Evolutionary conservation across 2,329 filamentous ascomycete species (phyloP).

Genomic region (Beauveria sp.): DNA sequence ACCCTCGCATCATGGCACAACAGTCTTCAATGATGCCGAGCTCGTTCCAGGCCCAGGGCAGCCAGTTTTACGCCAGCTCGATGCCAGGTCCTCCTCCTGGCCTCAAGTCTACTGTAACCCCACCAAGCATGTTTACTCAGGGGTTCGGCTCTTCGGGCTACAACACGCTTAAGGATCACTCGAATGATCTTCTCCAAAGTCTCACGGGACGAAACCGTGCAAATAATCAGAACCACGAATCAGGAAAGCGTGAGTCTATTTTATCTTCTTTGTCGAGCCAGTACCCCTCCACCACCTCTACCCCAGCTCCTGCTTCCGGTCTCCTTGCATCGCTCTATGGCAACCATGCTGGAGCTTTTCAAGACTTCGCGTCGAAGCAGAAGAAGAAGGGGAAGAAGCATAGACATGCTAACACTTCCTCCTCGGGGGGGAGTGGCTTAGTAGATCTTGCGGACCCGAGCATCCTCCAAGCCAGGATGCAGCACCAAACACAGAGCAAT

Average conservation of each 20-base stretch:
- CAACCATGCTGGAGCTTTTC: conserved; percentile 74
- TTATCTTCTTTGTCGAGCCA: conserved; percentile 87
- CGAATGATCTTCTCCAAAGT: conserved; percentile 64
- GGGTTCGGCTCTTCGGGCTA: conserved; percentile 72
- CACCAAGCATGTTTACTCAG: conserved; percentile 91
- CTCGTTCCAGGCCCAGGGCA: conserved; percentile 50
- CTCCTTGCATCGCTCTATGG: conserved; percentile 89
- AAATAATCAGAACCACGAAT: conserved; percentile 68
- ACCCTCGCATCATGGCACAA: conserved; percentile 73
- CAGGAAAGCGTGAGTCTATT: conserved; percentile 97
- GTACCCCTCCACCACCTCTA: conserved; percentile 75
- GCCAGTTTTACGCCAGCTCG: conserved; percentile 72
- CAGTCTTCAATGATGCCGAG: conserved; percentile 81
- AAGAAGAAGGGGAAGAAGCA: conserved; percentile 99
- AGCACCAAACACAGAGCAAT: conserved; percentile 76
- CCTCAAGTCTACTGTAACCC: conserved; percentile 88
- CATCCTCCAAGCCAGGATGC: conserved; percentile 96
- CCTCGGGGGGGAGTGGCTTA: conserved; percentile 97
- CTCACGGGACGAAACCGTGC: conserved; percentile 65
- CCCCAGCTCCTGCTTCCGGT: conserved; percentile 81
- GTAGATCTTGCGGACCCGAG: conserved; percentile 99
- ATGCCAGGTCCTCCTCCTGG: conserved; percentile 92
- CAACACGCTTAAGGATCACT: conserved; percentile 62
- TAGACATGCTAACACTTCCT: conserved; percentile 99
- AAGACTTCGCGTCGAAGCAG: conserved; percentile 92